Evolutionary conservation across 2,329 filamentous ascomycete species (phyloP), one percentile per base, ranked within the genome.

Genomic region (Blastomyces parvus): DNA sequence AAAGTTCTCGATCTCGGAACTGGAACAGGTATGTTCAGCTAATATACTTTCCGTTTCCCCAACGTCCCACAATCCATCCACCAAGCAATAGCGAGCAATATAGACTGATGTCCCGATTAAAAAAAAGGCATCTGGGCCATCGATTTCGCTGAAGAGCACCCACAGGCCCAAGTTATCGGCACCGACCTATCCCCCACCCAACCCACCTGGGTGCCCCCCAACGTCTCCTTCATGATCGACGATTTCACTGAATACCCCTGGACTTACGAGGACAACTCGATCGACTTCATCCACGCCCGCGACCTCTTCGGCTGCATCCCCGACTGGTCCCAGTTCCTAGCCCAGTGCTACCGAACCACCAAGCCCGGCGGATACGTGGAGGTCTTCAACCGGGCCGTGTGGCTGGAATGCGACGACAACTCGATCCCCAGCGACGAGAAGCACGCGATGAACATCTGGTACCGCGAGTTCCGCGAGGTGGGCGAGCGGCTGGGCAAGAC

Each of bases 201-300:
- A 69, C 85, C 86, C 2, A 76, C 77, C 8, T 79, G 82, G 59
- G 86, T 90, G 0, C 88, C 88, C 0, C 82, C 83, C 25, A 92
- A 91, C 66, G 86, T 91, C 19, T 83, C 85, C 66, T 92, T 91
- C 67, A 84, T 85, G 64, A 82, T 91, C 55, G 88, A 90, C 69
- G 88, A 91, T 69, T 80, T 80, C 70, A 80, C 81, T 2, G 83
- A 85, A 69, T 77, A 80, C 1, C 82, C 88, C 62, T 86, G 84
- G 84, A 76, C 83, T 75, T 70, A 83, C 74, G 75, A 79, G 5
- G 69, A 75, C 0, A 68, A 78, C 63, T 68, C 78, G 66, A 80
- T 86, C 67, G 84, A 87, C 72, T 82, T 82, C 64, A 80, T 88
- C 63, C 85, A 87, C 72, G 79, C 82, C 2, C 80, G 82, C 57